Conservation (phyloP, 2,329 filamentous ascomycete genomes). For the Aspergillus transmontanensis region DNA sequence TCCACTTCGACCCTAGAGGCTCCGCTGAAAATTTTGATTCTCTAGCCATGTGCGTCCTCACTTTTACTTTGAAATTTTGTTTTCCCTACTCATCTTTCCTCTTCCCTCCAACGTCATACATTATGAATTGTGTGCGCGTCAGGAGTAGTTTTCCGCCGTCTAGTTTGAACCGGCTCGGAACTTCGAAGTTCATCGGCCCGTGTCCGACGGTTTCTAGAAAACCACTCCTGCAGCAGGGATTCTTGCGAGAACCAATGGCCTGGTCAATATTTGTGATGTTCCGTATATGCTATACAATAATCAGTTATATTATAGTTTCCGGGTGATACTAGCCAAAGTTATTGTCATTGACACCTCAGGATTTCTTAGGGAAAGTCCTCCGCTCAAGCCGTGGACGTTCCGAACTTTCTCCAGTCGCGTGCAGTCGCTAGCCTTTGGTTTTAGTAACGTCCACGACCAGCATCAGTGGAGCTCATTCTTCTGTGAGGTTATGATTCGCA, state of each 20-base stretch:
- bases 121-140: not conserved
- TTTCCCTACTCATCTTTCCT: not conserved
- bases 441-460: slow-evolving; percentile 9
- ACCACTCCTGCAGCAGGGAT: not conserved
- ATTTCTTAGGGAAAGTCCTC: not conserved
- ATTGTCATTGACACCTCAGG: not conserved
- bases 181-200: not conserved
- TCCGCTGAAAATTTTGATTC: slow-evolving; percentile 16
- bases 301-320: not conserved
- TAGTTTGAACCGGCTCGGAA: slow-evolving; percentile 1
- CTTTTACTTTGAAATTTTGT: not conserved
- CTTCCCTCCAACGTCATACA: not conserved
- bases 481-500: slow-evolving; percentile 11
- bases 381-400: not conserved
- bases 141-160: not conserved
- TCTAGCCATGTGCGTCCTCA: not conserved
- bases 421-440: slow-evolving; percentile 8
- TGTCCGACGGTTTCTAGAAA: not conserved
- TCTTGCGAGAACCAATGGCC: not conserved
- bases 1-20: slow-evolving; percentile 11
- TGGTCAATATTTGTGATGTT: not conserved
- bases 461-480: slow-evolving; percentile 13
- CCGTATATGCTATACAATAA: not conserved
- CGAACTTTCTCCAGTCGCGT: slow-evolving; percentile 12
- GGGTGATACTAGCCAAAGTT: not conserved